Evolutionary conservation across 202 grass and related monocot genomes (phyloP).

Genomic region (Eragrostis tef): DNA sequence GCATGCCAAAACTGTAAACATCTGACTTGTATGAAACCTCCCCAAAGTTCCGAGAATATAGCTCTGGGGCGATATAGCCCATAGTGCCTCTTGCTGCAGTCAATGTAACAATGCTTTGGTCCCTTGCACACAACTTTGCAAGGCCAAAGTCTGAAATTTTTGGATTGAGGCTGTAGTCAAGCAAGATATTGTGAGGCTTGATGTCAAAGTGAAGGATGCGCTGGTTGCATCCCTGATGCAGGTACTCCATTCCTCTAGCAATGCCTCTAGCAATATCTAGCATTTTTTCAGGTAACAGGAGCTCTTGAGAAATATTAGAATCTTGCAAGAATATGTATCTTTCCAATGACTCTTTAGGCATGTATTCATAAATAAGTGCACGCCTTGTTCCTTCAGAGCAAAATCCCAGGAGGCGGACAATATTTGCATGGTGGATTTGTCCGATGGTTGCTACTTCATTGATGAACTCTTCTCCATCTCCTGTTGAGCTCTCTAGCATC

Average conservation of each 20-base stretch:
- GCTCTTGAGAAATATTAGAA: neutral
- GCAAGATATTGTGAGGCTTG: slow-evolving; percentile 64
- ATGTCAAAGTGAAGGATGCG: slow-evolving; percentile 71
- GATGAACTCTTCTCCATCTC: slow-evolving; percentile 65
- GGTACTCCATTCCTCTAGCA: slow-evolving; percentile 63
- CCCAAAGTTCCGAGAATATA: slow-evolving; percentile 69
- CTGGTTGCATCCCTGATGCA: slow-evolving; percentile 68
- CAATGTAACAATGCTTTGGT: slow-evolving; percentile 58
- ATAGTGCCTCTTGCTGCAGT: slow-evolving; percentile 64
- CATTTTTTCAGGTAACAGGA: slow-evolving; percentile 39
- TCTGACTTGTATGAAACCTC: slow-evolving; percentile 66
- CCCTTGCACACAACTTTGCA: slow-evolving; percentile 60
- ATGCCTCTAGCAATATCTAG: slow-evolving; percentile 54
- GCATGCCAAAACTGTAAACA: slow-evolving; percentile 72
- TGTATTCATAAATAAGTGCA: slow-evolving; percentile 70
- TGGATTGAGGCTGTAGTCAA: slow-evolving; percentile 58
- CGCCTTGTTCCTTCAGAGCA: slow-evolving; percentile 53
- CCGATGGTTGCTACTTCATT: slow-evolving; percentile 78
- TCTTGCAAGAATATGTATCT: slow-evolving; percentile 53
- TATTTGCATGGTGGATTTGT: slow-evolving; percentile 68
- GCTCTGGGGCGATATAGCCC: slow-evolving; percentile 76
- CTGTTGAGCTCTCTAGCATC: slow-evolving; percentile 51
- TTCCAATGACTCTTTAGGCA: slow-evolving; percentile 72
- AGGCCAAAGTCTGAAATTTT: slow-evolving; percentile 78
- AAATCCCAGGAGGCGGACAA: slow-evolving; percentile 62